phyloP scores from a whole-genome alignment of 305 asterid genomes.

The Petunia hybrid region DNA sequence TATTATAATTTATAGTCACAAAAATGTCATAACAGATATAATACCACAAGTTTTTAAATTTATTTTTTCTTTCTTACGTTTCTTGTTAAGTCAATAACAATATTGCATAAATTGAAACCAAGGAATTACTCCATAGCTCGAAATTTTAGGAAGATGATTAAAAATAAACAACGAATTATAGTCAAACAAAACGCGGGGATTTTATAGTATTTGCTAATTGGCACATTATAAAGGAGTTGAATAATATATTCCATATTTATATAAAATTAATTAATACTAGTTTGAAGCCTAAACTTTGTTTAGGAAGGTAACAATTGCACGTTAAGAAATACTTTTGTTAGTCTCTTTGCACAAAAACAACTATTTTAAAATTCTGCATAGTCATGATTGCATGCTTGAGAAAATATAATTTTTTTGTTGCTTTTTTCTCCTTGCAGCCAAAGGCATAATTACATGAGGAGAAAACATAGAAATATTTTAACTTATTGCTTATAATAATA shows the following conservation, averaged over 20 bases:
- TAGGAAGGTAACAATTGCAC: slow-evolving; percentile 26
- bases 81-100: too few species aligned
- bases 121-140: too few species aligned
- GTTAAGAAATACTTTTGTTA: slow-evolving; percentile 18
- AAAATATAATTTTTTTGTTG: background rate
- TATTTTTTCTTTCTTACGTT: too few species aligned
- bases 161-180: background rate
- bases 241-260: background rate
- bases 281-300: background rate
- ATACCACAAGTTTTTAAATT: too few species aligned
- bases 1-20: too few species aligned
- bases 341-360: slow-evolving; percentile 8
- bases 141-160: background rate
- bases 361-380: background rate
- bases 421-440: background rate
- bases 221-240: background rate
- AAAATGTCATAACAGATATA: too few species aligned
- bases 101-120: too few species aligned
- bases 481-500: background rate
- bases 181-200: background rate
- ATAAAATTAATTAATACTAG: background rate
- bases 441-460: background rate
- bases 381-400: background rate
- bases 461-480: background rate
- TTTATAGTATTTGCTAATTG: background rate